These are phyloP conservation scores for Aureobasidium zeae DNA, from an alignment of 2,329 filamentous ascomycete species.

Conservation along the genomic window DNA sequence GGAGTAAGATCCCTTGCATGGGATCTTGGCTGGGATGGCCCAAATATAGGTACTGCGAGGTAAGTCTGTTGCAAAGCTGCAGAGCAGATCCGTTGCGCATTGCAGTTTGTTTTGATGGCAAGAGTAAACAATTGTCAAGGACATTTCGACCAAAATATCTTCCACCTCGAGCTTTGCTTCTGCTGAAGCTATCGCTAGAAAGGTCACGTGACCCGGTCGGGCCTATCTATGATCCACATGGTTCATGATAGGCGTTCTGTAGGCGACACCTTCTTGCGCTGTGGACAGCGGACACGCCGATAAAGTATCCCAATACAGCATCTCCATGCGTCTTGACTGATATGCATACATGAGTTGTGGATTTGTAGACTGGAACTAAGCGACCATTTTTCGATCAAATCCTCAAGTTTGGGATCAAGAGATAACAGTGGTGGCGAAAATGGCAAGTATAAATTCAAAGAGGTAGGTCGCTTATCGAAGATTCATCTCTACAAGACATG, in stretches of 20 bases:
- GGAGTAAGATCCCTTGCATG: too few relatives aligned
- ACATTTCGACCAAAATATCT: too few relatives aligned
- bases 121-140: not conserved
- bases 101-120: not conserved
- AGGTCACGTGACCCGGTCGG: too few relatives aligned
- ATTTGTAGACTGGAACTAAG: not conserved
- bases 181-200: too few relatives aligned
- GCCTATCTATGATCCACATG: not conserved
- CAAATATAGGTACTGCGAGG: not conserved
- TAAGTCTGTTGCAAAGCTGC: not conserved
- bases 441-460: conserved; percentile 1
- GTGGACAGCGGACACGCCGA: not conserved
- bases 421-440: not conserved
- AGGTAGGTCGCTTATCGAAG: not conserved
- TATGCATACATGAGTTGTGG: not conserved
- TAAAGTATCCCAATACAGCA: not conserved
- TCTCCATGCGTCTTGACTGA: not conserved
- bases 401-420: not conserved
- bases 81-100: not conserved
- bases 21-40: too few relatives aligned
- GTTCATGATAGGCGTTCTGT: not conserved
- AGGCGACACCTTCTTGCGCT: conserved; percentile 1
- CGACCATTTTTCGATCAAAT: not conserved
- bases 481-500: not conserved
- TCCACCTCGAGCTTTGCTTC: too few relatives aligned